Conservation (phyloP, 2,329 filamentous ascomycete species). For the Claviceps monticola region DNA sequence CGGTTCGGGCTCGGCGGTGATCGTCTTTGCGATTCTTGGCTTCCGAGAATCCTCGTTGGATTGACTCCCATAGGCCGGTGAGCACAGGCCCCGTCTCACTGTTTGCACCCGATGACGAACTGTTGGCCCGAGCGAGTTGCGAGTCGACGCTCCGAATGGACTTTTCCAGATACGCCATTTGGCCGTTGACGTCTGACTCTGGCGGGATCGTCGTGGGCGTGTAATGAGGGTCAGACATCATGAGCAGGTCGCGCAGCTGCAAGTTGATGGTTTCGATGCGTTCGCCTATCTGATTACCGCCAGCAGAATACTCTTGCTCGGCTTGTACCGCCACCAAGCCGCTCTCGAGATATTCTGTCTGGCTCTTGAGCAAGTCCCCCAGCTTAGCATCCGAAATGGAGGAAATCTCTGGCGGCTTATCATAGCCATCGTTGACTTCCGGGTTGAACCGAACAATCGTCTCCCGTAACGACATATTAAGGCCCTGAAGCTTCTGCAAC, state of each 20-base stretch:
- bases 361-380: conserved; percentile 34
- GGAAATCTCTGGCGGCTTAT: conserved; percentile 24
- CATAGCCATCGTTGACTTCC: conserved; percentile 32
- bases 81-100: conserved; percentile 45
- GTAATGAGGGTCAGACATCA: conserved; percentile 31
- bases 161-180: conserved; percentile 54
- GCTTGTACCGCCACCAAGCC: conserved; percentile 46
- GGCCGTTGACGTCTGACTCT: conserved; percentile 46
- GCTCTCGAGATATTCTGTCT: conserved; percentile 59
- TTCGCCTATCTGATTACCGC: conserved; percentile 27
- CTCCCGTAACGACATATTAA: conserved; percentile 54
- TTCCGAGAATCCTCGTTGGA: conserved; percentile 36
- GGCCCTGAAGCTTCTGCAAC: conserved; percentile 44
- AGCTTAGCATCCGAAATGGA: conserved; percentile 21
- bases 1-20: conserved; percentile 35
- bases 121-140: conserved; percentile 25
- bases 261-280: conserved; percentile 50
- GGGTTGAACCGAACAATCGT: conserved; percentile 53
- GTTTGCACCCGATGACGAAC: conserved; percentile 16
- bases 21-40: conserved; percentile 40
- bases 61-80: conserved; percentile 42
- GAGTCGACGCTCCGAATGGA: conserved; percentile 37
- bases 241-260: conserved; percentile 46
- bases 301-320: conserved; percentile 33
- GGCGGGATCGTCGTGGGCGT: conserved; percentile 44